Evolutionary conservation across 2,329 filamentous ascomycete genomes (phyloP), one percentile per base, ranked within the genome.

Genomic region (Aspergillus texensis): DNA sequence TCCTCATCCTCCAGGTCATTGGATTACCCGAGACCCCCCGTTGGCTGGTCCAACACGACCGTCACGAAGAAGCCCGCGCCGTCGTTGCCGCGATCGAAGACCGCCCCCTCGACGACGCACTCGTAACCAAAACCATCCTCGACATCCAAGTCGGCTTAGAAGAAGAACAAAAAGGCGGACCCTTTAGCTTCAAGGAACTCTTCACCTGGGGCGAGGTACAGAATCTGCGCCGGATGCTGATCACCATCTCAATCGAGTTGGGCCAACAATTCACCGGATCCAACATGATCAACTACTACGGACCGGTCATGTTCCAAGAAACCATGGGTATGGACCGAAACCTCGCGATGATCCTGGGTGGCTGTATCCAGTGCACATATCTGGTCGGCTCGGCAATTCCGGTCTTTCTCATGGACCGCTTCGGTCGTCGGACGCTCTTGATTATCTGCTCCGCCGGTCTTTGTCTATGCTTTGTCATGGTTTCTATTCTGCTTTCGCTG

Each of bases 281-380:
- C 0, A 78, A 78, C 55, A 74, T 79, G 71, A 78, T 79, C n/a
- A 79, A 77, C 21, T 79, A 78, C 63, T 82, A 82, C 50, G 74
- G 76, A 0, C 77, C 80, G 0, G 69, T 76, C 0, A 75, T 82
- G 24, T 79, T 79, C 54, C 69, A 80, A 50, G 66, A 75, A 1
- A 76, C 73, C 11, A 80, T 82, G 75, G 67, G 72, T 2, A 64
- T 83, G 4, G 72, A 73, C 14, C 78, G 81, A 1, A 79, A 84
- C n/a, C 72, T 86, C 39, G 83, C 84, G 36, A 74, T 87, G 45
- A 79, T 87, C 6, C 75, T 87, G 1, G 84, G 83, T 26, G 85
- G 85, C 4, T 78, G 74, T 58, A 77, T 75, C 34, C 76, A 76
- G 26, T 73, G 74, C 54, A 78, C 75, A 0, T 82, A 80, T 60